Evolutionary conservation across 2,329 filamentous ascomycete genomes (phyloP), one percentile per base, ranked within the genome.

Genomic region (Cercospora sp.): DNA sequence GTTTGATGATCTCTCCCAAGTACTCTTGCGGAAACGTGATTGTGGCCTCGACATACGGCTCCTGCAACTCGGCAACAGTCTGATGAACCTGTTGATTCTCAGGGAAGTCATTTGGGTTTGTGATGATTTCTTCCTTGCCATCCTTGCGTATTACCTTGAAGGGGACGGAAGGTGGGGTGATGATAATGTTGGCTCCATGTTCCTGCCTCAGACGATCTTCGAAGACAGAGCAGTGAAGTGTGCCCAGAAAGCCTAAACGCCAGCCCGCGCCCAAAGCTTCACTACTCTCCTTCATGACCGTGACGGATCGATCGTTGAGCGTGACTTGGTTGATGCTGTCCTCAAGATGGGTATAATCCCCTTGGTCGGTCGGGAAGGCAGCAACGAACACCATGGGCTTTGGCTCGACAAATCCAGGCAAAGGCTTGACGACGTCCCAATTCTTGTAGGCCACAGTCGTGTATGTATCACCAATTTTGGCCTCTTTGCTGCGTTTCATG

Each of bases 331-430:
- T 90, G 77, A 99, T 97, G 79, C 93, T 97, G 79, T 98, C 94
- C 71, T 96, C 92, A 3, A 99, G 83, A 76, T 93, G 91, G 53
- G 88, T 87, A 77, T 97, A 94, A 78, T 97, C 92, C 74, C 89
- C 85, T 73, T 97, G 93, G 75, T 99, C 94, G 0, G 94, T 93
- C 0, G 95, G 95, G 75, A 97, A 99, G 0, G 95, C 95, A 0
- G 94, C 94, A 3, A 99, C 95, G 74, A 99, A 99, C 4, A 99
- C 95, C 95, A 99, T 99, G 5, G 94, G 91, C 79, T 99, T 97
- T 1, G 95, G 94, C 79, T 99, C 95, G 77, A 97, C 94, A 69
- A 99, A 99, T 2, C 94, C 95, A 0, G 93, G 93, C 64, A 94
- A 90, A 12, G 92, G 89, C 78, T 94, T 86, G 2, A 99, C 93